Evolutionary conservation across 257 asterid species (phyloP).

Genomic region (Solanum lycopersicoides): DNA sequence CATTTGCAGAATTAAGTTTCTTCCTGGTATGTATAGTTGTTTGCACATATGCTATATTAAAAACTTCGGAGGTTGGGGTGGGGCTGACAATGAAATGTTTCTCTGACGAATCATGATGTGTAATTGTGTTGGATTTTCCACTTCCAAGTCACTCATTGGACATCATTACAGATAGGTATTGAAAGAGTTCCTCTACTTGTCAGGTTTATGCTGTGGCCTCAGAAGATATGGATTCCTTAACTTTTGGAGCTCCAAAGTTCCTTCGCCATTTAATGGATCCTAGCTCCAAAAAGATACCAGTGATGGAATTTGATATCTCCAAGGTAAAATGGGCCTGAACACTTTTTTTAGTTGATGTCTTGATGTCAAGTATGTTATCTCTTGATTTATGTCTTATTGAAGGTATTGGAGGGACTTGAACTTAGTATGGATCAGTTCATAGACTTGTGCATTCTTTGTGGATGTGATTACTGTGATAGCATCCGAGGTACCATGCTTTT

Average conservation of each 20-base stretch:
- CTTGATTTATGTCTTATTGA: constrained; percentile 10
- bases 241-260: constrained; percentile 92
- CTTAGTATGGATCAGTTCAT: constrained; percentile 98
- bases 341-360: not conserved
- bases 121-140: not conserved
- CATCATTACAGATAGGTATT: not conserved
- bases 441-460: constrained; percentile 92
- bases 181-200: constrained; percentile 5
- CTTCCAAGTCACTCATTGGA: not conserved
- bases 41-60: not conserved
- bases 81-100: not conserved
- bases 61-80: not conserved
- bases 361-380: not conserved
- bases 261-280: constrained; percentile 99
- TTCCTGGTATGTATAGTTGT: not conserved
- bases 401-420: constrained; percentile 83
- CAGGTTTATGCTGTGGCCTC: constrained; percentile 98
- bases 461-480: constrained; percentile 97
- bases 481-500: constrained; percentile 56
- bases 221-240: constrained; percentile 98
- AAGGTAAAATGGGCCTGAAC: constrained; percentile 42
- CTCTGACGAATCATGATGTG: not conserved
- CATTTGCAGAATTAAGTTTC: not conserved
- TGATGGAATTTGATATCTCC: constrained; percentile 93
- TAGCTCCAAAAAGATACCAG: constrained; percentile 94